phyloP scores from a whole-genome alignment of 257 asterid genomes.

The Solanum sejunctum region DNA sequence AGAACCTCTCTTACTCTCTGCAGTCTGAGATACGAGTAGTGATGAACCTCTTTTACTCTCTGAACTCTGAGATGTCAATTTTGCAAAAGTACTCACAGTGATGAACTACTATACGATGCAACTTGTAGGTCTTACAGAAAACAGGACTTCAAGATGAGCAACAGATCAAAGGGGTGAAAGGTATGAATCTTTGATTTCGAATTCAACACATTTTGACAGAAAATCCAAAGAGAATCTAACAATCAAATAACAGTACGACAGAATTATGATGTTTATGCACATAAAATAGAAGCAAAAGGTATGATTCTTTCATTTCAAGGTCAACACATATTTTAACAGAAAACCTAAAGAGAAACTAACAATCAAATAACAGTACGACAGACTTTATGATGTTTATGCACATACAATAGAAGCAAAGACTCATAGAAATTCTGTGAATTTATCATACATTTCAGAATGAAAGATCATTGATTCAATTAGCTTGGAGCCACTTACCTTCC shows the following conservation, averaged over 20 bases:
- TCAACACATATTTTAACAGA: neutral
- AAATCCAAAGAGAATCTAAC: neutral
- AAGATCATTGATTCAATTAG: neutral
- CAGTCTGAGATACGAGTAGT: neutral
- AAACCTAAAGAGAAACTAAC: neutral
- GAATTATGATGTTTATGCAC: neutral
- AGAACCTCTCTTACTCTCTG: neutral
- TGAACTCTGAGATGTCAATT: neutral
- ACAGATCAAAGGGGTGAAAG: constrained; percentile 19
- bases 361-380: neutral
- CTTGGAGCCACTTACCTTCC: neutral
- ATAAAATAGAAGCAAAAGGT: constrained; percentile 12
- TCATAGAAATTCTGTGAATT: neutral
- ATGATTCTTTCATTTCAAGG: neutral
- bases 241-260: neutral
- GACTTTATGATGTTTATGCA: neutral
- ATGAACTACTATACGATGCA: constrained; percentile 1
- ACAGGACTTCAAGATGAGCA: constrained; percentile 30
- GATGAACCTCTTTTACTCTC: neutral
- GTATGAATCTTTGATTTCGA: constrained; percentile 5
- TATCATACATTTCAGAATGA: neutral
- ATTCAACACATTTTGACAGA: neutral
- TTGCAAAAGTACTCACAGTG: neutral
- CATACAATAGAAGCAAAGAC: neutral
- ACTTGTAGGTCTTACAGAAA: constrained; percentile 39